Evolutionary conservation across 2,329 filamentous ascomycete genomes (phyloP), one percentile per base, ranked within the genome.

Genomic region (Amylocarpus encephaloides): DNA sequence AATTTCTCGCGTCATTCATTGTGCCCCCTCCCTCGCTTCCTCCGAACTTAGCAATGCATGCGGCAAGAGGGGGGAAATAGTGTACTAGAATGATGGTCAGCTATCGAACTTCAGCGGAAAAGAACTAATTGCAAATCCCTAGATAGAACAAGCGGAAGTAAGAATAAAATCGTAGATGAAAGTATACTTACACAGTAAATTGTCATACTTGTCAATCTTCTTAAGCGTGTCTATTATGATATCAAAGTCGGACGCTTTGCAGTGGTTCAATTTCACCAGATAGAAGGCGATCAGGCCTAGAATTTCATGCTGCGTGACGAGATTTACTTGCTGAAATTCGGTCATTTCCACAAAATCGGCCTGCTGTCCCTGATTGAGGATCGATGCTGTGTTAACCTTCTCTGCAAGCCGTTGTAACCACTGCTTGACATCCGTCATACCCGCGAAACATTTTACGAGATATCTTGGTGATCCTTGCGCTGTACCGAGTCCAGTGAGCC

Each of bases 241-340:
- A 39, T 82, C 76, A 60, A 95, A 91, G 64, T 96, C 89, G 33
- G 82, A 74, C 5, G 80, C 70, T 40, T 78, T 79, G 2, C 83
- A 84, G 59, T 86, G 84, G 48, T 83, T 80, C 57, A 82, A 85
- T 61, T 91, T 88, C 54, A 95, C 79, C 48, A 93, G 79, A 53
- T 86, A 83, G 54, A 82, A 83, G 46, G 94, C 71, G 47, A 95
- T 86, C n/a, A 89, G 78, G 11, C 85, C 84, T 13, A 99, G 73
- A 13, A 86, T 81, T 65, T 98, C 92, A 65, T 98, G 94, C 67
- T 98, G 92, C 62, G 88, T 84, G 18, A 85, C 81, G 46, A 98
- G 76, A 62, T 88, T 94, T 58, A 80, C 73, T 40, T 85, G 82
- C 61, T 95, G 88, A 62, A 88, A 87, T 59, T 91, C 84, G 54